Evolutionary conservation across 306 rosid species (phyloP).

Genomic region (Senna tora): DNA sequence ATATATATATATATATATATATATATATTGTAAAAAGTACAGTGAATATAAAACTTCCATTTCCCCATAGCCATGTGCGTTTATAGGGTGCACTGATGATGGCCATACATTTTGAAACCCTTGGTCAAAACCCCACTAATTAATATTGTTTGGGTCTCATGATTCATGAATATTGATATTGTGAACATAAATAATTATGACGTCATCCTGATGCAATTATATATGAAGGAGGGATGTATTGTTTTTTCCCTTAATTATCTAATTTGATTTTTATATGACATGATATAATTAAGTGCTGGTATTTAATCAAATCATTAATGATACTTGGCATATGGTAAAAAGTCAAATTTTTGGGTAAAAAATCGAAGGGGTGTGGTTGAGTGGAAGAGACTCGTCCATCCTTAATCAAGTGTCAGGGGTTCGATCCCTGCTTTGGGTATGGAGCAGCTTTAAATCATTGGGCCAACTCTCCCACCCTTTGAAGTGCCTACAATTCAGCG

Average conservation of each 20-base stretch:
- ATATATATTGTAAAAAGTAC: no score
- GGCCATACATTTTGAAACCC: neutral
- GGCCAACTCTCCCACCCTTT: no score
- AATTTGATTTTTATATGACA: neutral
- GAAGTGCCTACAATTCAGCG: no score
- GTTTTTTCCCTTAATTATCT: no score
- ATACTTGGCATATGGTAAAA: neutral
- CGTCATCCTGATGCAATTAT: constrained; percentile 38
- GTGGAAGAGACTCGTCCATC: no score
- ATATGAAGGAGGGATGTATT: neutral
- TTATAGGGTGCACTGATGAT: neutral
- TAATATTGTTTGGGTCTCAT: neutral
- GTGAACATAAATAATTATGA: neutral
- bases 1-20: no score
- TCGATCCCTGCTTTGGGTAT: no score
- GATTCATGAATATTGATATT: neutral
- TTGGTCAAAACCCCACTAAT: constrained; percentile 27
- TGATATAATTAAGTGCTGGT: neutral
- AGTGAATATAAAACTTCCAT: no score
- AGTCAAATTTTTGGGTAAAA: no score
- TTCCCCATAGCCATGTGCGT: neutral
- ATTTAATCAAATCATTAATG: neutral
- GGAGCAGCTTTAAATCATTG: no score
- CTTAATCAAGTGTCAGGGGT: no score
- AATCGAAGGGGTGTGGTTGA: no score